Evolutionary conservation across 2,329 filamentous ascomycete genomes (phyloP), one percentile per base, ranked within the genome.

Genomic region (Fusarium heterosporum): DNA sequence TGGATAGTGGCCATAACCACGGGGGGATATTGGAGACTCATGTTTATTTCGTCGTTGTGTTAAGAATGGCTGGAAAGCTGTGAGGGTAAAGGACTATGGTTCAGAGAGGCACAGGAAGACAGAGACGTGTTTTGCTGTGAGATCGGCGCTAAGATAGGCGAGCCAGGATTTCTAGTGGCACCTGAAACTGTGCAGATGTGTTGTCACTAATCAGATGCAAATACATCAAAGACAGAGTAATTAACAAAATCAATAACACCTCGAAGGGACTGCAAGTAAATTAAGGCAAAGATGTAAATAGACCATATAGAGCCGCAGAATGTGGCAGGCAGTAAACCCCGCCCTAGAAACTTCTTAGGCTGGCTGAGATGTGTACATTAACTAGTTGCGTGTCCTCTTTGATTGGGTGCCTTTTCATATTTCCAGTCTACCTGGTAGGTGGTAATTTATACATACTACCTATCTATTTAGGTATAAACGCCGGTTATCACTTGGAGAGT

Each of bases 1-100:
- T 94, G 91, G 48, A 90, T 70, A 7, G 88, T 90, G 30, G 87
- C 86, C 50, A 78, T 82, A 26, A 88, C 74, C 42, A 92, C 83
- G 6, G 87, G 84, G 4, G 86, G 59, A 3, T 64, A 80, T 8
- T 67, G 55, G 10, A 67, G 48, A 22, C 62, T 36, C 76, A 78
- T 77, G n/a, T 29, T 54, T 55, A 29, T n/a, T 39, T 5, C 8
- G 32, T 12, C 29, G 43, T 10, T 38, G 36, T 25, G 11, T 7
- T 9, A 8, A 19, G 17, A 9, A 12, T n/a, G n/a, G 11, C 11
- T 17, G 26, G 26, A n/a, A 9, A n/a, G 9, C 14, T 26, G 12
- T 9, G 36, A 30, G 14, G 11, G 32, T 30, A 40, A 26, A 25
- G n/a, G 10, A 59, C 6, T 6, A 12, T 10, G 8, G 16, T 26